These are phyloP conservation scores for Penicillium sp. DNA, from an alignment of 2,329 filamentous ascomycete genomes.

Conservation along the genomic window DNA sequence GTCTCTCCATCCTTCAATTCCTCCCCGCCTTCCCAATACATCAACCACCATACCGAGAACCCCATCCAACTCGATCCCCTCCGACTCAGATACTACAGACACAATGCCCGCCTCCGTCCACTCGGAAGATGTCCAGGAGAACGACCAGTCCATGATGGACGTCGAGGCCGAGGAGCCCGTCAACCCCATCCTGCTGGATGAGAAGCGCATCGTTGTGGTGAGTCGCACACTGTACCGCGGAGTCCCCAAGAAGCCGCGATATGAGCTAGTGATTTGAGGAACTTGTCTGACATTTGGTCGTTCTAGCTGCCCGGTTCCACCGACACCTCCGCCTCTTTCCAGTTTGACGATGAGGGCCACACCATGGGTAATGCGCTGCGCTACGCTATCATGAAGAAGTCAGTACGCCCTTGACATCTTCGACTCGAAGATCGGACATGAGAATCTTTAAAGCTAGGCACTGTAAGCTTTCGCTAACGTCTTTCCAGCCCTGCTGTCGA, in stretches of 20 bases:
- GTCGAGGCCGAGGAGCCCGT: conserved; percentile 33
- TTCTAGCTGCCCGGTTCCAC: conserved; percentile 78
- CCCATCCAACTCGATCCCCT: neutral
- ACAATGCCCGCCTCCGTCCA: conserved; percentile 50
- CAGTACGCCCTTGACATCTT: conserved; percentile 40
- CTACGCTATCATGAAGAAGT: conserved; percentile 99
- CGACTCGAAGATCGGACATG: neutral
- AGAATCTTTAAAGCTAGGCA: neutral
- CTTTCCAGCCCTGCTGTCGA: conserved; percentile 82
- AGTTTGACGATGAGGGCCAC: conserved; percentile 92
- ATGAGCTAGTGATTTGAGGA: neutral
- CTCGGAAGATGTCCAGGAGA: conserved; percentile 41
- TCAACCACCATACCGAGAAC: too few species aligned
- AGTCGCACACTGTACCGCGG: conserved; percentile 27
- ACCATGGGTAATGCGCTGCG: conserved; percentile 92
- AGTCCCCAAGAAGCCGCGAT: neutral
- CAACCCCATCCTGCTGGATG: conserved; percentile 36
- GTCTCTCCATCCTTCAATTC: too few species aligned
- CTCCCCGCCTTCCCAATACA: neutral
- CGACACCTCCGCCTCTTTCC: conserved; percentile 89
- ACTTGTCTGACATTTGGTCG: neutral
- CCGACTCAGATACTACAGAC: conserved; percentile 4
- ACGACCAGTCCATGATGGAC: conserved; percentile 52
- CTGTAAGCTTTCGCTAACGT: neutral
- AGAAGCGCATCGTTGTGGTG: conserved; percentile 69